A percentile compares a stretch with the other conserved stretches of the same genome.
Conservation (phyloP, 2,329 filamentous ascomycete species). For the Monosporascus sp. region DNA sequence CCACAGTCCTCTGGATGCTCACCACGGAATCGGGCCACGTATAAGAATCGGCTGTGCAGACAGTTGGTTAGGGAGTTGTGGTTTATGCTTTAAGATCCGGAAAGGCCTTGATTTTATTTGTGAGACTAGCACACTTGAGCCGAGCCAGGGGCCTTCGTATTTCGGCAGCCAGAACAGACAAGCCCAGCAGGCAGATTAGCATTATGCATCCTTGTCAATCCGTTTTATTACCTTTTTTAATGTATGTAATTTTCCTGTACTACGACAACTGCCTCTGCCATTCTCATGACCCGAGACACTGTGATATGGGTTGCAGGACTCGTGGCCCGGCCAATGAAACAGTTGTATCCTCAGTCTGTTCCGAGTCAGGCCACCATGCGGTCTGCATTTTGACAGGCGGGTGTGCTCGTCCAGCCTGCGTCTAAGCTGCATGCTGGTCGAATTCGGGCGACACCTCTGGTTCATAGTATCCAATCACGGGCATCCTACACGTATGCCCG, state of each 20-base stretch:
- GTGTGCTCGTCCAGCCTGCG: no score
- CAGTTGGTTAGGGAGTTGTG: neutral
- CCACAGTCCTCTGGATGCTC: slow-evolving; percentile 6
- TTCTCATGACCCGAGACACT: neutral
- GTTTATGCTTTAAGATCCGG: slow-evolving; percentile 1
- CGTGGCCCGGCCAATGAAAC: neutral
- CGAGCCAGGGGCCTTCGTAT: slow-evolving; percentile 11
- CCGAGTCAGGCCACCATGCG: neutral
- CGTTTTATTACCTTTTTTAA: slow-evolving; percentile 27
- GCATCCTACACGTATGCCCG: neutral
- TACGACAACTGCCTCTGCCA: neutral
- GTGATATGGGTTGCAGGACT: neutral
- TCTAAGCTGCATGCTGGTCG: neutral
- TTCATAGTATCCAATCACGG: neutral
- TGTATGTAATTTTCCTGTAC: slow-evolving; percentile 12
- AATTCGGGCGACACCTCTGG: neutral
- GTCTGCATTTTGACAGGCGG: neutral
- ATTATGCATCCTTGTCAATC: slow-evolving; percentile 29
- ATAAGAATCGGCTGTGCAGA: neutral
- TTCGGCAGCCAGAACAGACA: slow-evolving; percentile 17
- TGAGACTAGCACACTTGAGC: neutral
- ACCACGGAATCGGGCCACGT: neutral
- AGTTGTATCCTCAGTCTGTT: neutral
- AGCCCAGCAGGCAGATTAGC: slow-evolving; percentile 17
- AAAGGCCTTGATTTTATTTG: neutral